Conservation (phyloP, 345 rosid genomes). For the Salix caprea region DNA sequence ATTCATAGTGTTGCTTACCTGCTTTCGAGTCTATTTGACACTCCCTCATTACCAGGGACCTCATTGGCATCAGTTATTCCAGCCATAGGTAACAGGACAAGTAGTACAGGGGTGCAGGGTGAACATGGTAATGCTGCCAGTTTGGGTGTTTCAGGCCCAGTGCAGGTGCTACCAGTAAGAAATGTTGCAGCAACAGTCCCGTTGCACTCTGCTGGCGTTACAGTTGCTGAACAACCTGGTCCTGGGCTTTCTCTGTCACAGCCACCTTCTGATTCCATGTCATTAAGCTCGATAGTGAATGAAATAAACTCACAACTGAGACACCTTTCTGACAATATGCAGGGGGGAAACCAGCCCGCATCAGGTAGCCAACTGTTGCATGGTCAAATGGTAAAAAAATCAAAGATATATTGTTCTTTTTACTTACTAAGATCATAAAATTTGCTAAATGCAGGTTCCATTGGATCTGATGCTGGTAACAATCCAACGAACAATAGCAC, state of each 20-base stretch:
- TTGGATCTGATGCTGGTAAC: neutral
- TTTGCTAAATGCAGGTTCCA: neutral
- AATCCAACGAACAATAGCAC: conserved; percentile 1
- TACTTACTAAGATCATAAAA: neutral
- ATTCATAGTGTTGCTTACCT: neutral
- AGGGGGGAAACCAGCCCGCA: conserved; percentile 42
- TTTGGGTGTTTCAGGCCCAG: conserved; percentile 37
- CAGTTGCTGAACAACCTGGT: conserved; percentile 29
- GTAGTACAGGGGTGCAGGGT: conserved; percentile 46
- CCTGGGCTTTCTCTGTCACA: conserved; percentile 30
- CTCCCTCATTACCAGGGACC: conserved; percentile 40
- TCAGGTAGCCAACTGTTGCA: conserved; percentile 36
- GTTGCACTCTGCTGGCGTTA: conserved; percentile 31
- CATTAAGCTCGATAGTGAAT: conserved; percentile 32
- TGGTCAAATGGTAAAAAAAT: neutral
- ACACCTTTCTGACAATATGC: conserved; percentile 36
- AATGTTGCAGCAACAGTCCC: conserved; percentile 51
- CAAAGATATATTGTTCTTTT: neutral
- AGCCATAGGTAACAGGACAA: conserved; percentile 45
- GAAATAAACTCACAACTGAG: conserved; percentile 51
- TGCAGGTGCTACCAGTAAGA: conserved; percentile 38
- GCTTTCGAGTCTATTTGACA: conserved; percentile 7
- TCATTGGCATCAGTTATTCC: conserved; percentile 50
- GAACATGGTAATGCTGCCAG: conserved; percentile 37
- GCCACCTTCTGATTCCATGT: conserved; percentile 32